These are phyloP conservation scores for Candida corydali DNA, from an alignment of 805 yeast genomes.

Conservation along the genomic window DNA sequence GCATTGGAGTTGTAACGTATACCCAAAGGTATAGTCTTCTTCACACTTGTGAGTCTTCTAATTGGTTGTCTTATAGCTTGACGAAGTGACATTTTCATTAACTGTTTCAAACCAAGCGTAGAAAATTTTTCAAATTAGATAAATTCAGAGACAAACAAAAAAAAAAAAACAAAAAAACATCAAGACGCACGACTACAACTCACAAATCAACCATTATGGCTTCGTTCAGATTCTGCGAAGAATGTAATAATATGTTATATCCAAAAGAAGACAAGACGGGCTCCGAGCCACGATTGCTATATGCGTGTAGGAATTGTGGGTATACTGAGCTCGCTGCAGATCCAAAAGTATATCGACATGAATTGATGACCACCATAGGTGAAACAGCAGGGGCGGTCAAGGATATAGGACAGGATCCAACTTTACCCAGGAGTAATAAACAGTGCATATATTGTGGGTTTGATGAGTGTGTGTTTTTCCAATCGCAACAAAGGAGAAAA, in stretches of 20 bases:
- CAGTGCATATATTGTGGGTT: constrained; percentile 89
- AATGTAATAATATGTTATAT: constrained; percentile 96
- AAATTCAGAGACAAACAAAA: neutral
- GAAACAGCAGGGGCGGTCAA: constrained; percentile 97
- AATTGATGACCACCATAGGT: constrained; percentile 83
- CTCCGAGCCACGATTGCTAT: constrained; percentile 54
- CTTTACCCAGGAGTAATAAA: constrained; percentile 91
- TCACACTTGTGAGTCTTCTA: constrained; percentile 24
- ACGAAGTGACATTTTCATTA: constrained; percentile 17
- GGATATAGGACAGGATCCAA: constrained; percentile 96
- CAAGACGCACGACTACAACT: constrained; percentile 2
- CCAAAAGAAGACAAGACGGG: constrained; percentile 90
- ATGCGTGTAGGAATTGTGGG: constrained; percentile 91
- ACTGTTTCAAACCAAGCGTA: neutral
- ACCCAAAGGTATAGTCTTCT: constrained; percentile 18
- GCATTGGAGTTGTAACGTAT: constrained; percentile 51
- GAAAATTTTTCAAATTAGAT: constrained; percentile 1
- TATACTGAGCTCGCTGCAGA: constrained; percentile 89
- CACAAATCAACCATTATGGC: constrained; percentile 51
- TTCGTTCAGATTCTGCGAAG: constrained; percentile 92
- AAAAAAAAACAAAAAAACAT: constrained; percentile 1
- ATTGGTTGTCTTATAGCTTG: constrained; percentile 35
- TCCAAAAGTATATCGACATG: constrained; percentile 87
- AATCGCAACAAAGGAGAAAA: constrained; percentile 89
- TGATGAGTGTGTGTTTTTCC: constrained; percentile 92